Evolutionary conservation across 176 grass and related monocot species (phyloP), one percentile per base, ranked within the genome.

Genomic region (Carex cristatella): DNA sequence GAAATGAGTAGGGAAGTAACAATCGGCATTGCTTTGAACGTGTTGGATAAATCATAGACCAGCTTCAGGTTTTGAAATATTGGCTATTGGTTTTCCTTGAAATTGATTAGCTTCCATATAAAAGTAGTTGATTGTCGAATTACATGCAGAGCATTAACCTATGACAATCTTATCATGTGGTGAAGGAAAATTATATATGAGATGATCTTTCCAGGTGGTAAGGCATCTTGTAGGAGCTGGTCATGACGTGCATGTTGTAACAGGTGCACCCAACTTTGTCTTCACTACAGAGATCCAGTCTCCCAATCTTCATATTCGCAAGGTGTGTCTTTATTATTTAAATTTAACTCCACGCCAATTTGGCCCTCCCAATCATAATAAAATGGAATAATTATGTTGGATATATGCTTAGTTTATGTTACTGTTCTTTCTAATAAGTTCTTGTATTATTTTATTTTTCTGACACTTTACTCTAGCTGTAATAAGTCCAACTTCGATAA

Each of bases 231-330:
- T 98, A 60, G 85, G 86, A 42, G 87, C 91, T 31, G 96, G 93
- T 23, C 96, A 98, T 73, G 96, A 95, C 77, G 96, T 98, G 72
- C 96, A 95, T 87, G 96, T 95, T 59, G 93, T 95, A 40, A 98
- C 93, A 27, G 91, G 83, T 12, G 93, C 91, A 78, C 96, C 96
- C 12, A 90, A 93, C 48, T 98, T 98, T 88, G 96, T 98, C 85
- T 98, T 98, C 89, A 95, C 93, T 74, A 95, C 91, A 16, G 93
- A 98, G 85, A 92, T 98, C 69, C 35, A 61, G 38, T 95, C 93
- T 61, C 88, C 88, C 14, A 72, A 88, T 81, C 91, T 98, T 82
- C 95, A 92, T 85, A 93, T 98, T 82, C 89, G 93, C 80, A 92
- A 89, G 93, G 89, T 88, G 19, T 48, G 12, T 79, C 14, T 18